Conservation (phyloP, 805 yeast species). For the Pichia californica region DNA sequence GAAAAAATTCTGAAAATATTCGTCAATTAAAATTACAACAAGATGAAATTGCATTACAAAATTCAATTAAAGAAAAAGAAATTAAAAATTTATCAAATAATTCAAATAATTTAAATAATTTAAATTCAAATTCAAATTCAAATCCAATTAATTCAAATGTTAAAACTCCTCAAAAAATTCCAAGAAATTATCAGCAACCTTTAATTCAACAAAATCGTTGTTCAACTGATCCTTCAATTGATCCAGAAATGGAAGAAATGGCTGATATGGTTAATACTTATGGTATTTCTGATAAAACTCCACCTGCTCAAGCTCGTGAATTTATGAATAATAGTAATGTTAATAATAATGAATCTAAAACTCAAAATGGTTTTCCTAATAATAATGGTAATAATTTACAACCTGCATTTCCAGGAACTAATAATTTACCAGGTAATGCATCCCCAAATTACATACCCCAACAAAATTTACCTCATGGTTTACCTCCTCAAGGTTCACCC, state of each 20-base stretch:
- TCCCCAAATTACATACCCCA: slow-evolving; percentile 26
- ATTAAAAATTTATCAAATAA: too few species aligned
- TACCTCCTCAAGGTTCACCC: slow-evolving; percentile 31
- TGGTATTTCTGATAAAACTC: slow-evolving; percentile 23
- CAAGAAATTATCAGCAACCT: slow-evolving; percentile 9
- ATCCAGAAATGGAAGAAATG: slow-evolving; percentile 27
- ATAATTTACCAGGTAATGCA: slow-evolving; percentile 14
- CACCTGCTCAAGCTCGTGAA: slow-evolving; percentile 9
- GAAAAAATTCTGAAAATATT: slow-evolving; percentile 27
- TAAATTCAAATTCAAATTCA: neutral
- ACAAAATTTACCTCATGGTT: slow-evolving; percentile 29
- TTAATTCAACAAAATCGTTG: slow-evolving; percentile 7
- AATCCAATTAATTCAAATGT: too few species aligned
- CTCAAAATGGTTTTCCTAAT: slow-evolving; percentile 11
- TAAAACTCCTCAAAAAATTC: slow-evolving; percentile 4
- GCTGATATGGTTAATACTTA: slow-evolving; percentile 28
- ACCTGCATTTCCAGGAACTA: slow-evolving; percentile 14
- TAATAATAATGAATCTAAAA: slow-evolving; percentile 10
- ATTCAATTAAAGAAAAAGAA: slow-evolving; percentile 25
- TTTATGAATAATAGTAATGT: slow-evolving; percentile 10
- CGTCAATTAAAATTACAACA: slow-evolving; percentile 23
- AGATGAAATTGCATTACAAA: slow-evolving; percentile 20
- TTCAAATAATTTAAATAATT: too few species aligned
- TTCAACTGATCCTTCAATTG: slow-evolving; percentile 18
- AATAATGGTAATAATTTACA: slow-evolving; percentile 14